Percentiles rank a stretch among this genome's conserved stretches.
Evolutionary conservation across 2,329 filamentous ascomycete genomes (phyloP).

Genomic region (Fusarium decemcellulare): DNA sequence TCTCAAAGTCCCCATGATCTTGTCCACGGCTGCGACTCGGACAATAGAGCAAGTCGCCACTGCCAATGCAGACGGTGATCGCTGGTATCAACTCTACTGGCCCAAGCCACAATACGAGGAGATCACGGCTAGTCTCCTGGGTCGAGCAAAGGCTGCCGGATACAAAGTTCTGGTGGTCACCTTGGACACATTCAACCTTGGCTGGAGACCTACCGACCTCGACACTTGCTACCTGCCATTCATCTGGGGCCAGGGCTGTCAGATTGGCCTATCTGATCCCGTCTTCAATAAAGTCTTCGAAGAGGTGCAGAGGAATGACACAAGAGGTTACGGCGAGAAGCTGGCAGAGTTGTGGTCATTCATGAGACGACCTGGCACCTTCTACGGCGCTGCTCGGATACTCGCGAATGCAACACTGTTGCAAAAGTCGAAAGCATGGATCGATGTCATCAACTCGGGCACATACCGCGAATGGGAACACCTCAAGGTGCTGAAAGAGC

Average conservation of each 20-base stretch:
- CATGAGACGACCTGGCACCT: constrained; percentile 37
- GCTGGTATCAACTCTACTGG: constrained; percentile 85
- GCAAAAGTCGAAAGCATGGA: constrained; percentile 42
- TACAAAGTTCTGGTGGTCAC: constrained; percentile 80
- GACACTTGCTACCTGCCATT: constrained; percentile 75
- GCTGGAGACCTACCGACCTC: constrained; percentile 78
- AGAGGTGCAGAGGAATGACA: constrained; percentile 36
- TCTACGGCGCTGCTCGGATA: constrained; percentile 40
- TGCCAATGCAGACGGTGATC: constrained; percentile 68
- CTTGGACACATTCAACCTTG: constrained; percentile 78
- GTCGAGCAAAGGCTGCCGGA: constrained; percentile 72
- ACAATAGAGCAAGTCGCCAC: constrained; percentile 77
- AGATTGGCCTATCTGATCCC: constrained; percentile 76
- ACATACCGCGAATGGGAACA: constrained; percentile 73
- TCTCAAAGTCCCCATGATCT: constrained; percentile 74
- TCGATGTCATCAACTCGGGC: constrained; percentile 50
- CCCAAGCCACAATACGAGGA: constrained; percentile 71
- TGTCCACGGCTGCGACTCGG: constrained; percentile 75
- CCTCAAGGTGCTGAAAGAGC: constrained; percentile 67
- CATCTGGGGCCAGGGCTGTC: constrained; percentile 69
- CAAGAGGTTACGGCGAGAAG: constrained; percentile 20
- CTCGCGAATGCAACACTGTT: constrained; percentile 25
- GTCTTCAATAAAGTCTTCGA: constrained; percentile 62
- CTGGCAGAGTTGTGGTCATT: constrained; percentile 37
- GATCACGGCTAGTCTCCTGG: constrained; percentile 74